Base-by-base conservation (phyloP, 768 basidiomycete genomes). In the Leccinum sublutescens region DNA sequence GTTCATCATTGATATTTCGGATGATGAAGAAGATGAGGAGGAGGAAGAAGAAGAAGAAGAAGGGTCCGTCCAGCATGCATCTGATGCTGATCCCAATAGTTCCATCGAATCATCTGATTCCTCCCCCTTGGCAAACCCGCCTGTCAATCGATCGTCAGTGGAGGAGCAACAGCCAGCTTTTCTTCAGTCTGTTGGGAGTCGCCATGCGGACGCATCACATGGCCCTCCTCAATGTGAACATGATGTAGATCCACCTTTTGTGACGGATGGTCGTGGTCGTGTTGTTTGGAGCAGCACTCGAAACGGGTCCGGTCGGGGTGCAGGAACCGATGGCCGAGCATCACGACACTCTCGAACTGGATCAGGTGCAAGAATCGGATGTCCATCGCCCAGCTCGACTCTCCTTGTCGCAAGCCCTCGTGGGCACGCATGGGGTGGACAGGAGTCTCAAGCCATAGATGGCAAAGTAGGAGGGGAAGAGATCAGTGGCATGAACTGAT, bases 221-320 rank as follows among this genome's bases (percentile, higher is more conserved):
- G 10, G 38, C 40, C 69, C 57, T 50, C 63, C 60, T 40, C 71
- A 63, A 49, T 64, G 67, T 54, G 72, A 76, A 52, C 75, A 75
- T 52, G 70, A 76, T 15, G 45, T 64, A 17, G 77, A 79, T 29
- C 82, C 84, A 31, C 79, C 82, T 7, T 87, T 86, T 64, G 75
- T 84, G 58, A 87, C 86, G 14, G 86, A 87, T 68, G 85, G 85
- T 27, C 77, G 86, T 50, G 85, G 85, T 9, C 76, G 85, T 56
- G 85, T 86, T 21, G 81, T 86, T 51, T 76, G 75, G 74, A 75
- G 73, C 53, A 76, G 72, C 43, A 63, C 73, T 23, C 67, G 66
- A 21, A 67, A 56, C 47, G 53, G 50, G 54, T 43, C 69, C 49
- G 65, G 59, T 19, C 56, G 71, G 50, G 58, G 64, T 6, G 27